Evolutionary conservation across 768 basidiomycete genomes (phyloP).

Genomic region (Tricholomella constricta): DNA sequence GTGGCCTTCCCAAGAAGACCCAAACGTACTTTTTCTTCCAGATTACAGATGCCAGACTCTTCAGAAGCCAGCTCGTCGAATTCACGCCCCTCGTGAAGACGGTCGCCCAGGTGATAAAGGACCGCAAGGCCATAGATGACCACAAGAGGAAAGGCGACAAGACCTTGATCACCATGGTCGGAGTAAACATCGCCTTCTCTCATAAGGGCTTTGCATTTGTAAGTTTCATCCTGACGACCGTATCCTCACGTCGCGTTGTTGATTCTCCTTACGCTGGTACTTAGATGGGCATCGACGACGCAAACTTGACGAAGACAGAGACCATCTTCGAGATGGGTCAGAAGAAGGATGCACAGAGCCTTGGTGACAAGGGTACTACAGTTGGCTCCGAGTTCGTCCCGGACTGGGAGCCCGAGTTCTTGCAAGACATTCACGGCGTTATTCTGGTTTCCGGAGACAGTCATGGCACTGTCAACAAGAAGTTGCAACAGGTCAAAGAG

Average conservation of each 20-base stretch:
- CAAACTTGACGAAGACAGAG: conserved; percentile 32
- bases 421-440: conserved; percentile 48
- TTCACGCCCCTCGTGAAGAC: conserved; percentile 50
- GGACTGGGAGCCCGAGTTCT: conserved; percentile 52
- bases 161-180: conserved; percentile 39
- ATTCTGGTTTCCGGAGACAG: conserved; percentile 51
- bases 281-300: conserved; percentile 44
- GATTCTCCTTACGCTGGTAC: not conserved
- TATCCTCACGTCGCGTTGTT: not conserved
- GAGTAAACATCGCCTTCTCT: conserved; percentile 58
- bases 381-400: conserved; percentile 30
- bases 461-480: conserved; percentile 37
- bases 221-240: not conserved
- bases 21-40: conserved; percentile 56
- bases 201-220: conserved; percentile 47
- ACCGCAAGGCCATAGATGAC: conserved; percentile 40
- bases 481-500: conserved; percentile 32
- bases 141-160: conserved; percentile 38
- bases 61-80: conserved; percentile 42
- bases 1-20: conserved; percentile 57
- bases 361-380: conserved; percentile 38
- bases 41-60: conserved; percentile 43
- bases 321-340: conserved; percentile 43
- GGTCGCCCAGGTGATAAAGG: conserved; percentile 41
- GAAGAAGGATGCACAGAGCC: conserved; percentile 34